Conservation (phyloP, 2,329 filamentous ascomycete genomes). For the Meredithiella fracta region DNA sequence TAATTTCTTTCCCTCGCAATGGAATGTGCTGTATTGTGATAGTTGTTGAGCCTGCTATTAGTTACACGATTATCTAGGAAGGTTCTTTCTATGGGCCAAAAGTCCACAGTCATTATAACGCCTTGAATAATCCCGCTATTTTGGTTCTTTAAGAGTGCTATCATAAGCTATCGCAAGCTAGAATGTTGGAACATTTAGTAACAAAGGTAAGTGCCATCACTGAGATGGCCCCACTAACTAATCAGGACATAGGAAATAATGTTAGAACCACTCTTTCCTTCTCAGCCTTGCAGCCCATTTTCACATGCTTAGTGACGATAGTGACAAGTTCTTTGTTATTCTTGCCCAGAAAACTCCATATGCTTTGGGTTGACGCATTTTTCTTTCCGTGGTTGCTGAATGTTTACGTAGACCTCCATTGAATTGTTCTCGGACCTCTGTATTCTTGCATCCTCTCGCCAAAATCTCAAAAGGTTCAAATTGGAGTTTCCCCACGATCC, state of each 20-base stretch:
- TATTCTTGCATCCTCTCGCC: neutral
- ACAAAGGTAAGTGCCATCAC: neutral
- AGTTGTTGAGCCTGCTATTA: neutral
- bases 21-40: too few species aligned
- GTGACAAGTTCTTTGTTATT: neutral
- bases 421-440: slow-evolving; percentile 6
- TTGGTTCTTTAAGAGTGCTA: neutral
- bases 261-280: neutral
- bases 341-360: neutral
- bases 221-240: neutral
- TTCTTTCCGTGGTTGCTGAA: neutral
- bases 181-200: neutral
- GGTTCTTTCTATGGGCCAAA: neutral
- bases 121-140: neutral
- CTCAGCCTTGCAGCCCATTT: neutral
- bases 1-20: too few species aligned
- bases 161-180: slow-evolving; percentile 7
- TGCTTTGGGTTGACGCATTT: neutral
- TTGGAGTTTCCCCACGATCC: neutral
- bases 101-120: neutral
- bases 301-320: neutral
- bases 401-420: neutral
- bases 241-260: neutral
- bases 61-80: neutral
- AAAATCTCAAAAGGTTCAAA: slow-evolving; percentile 1